Conservation (phyloP, 345 rosid genomes). For the Camelina neglecta region DNA sequence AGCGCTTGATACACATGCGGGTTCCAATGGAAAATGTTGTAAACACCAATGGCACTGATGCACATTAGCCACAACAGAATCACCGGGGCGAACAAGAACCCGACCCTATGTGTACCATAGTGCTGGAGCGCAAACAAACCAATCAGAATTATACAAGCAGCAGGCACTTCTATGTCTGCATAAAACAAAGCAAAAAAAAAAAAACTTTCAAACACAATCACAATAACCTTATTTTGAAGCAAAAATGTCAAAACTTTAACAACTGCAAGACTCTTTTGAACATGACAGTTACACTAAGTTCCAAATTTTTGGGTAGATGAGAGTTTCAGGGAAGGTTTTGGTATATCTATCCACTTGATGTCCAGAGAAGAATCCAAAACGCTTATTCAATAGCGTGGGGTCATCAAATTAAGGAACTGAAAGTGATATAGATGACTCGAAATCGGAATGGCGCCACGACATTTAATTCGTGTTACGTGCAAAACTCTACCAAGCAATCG, state of each 20-base stretch:
- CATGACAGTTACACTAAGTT: conserved; percentile 23
- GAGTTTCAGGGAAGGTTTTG: conserved; percentile 23
- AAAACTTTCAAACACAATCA: conserved; percentile 20
- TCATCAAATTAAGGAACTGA: conserved; percentile 24
- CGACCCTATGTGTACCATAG: conserved; percentile 88
- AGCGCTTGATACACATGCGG: conserved; percentile 87
- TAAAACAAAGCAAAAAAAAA: background rate
- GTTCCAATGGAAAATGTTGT: conserved; percentile 81
- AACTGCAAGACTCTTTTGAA: conserved; percentile 9
- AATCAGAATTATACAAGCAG: conserved; percentile 75
- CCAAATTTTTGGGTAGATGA: conserved; percentile 30
- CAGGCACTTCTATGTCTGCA: conserved; percentile 84
- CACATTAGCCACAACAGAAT: conserved; percentile 77
- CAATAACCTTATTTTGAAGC: background rate
- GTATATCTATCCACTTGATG: conserved; percentile 24
- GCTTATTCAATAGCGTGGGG: conserved; percentile 38
- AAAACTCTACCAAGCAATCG: conserved; percentile 37
- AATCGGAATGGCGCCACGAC: background rate
- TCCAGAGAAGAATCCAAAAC: conserved; percentile 31
- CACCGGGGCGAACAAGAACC: conserved; percentile 89
- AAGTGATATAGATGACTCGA: conserved; percentile 16
- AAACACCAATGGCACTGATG: conserved; percentile 77
- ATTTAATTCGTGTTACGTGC: conserved; percentile 39
- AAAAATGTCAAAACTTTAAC: conserved; percentile 17
- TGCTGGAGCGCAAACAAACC: conserved; percentile 92